Evolutionary conservation across 2,329 filamentous ascomycete species (phyloP).

Genomic region (Botrytis squamosa): DNA sequence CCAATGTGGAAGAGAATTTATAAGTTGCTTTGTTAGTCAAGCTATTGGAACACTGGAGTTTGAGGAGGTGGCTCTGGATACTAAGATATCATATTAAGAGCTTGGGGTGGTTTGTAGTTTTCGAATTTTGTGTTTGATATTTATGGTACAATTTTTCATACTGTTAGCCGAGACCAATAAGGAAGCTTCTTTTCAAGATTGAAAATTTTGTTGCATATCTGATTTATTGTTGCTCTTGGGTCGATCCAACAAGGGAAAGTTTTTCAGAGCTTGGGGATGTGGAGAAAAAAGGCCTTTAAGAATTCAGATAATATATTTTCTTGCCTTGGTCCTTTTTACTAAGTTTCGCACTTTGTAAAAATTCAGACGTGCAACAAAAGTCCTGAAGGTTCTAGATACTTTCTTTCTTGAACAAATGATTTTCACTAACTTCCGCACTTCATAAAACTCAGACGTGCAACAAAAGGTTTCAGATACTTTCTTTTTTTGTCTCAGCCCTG

Average conservation of each 20-base stretch:
- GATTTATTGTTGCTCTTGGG: neutral
- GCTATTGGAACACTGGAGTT: neutral
- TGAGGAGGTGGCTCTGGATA: neutral
- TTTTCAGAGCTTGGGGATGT: too few species aligned
- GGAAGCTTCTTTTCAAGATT: neutral
- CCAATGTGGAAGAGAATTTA: constrained; percentile 4
- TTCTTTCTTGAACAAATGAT: too few species aligned
- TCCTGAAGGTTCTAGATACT: too few species aligned
- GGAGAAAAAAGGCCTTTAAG: neutral
- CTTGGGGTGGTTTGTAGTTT: neutral
- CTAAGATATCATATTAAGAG: neutral
- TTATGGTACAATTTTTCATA: neutral
- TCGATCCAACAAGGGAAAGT: neutral
- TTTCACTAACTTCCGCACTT: too few species aligned
- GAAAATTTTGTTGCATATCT: neutral
- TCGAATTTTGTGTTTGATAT: neutral
- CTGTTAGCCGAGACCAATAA: neutral
- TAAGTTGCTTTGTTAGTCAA: neutral
- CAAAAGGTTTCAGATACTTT: too few species aligned
- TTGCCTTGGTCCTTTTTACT: neutral
- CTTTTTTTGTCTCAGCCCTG: too few species aligned
- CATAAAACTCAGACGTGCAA: too few species aligned
- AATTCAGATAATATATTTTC: neutral
- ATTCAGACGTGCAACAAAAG: neutral
- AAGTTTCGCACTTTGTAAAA: neutral